phyloP scores from a whole-genome alignment of 176 grass and related monocot species.

The Avena eriantha region DNA sequence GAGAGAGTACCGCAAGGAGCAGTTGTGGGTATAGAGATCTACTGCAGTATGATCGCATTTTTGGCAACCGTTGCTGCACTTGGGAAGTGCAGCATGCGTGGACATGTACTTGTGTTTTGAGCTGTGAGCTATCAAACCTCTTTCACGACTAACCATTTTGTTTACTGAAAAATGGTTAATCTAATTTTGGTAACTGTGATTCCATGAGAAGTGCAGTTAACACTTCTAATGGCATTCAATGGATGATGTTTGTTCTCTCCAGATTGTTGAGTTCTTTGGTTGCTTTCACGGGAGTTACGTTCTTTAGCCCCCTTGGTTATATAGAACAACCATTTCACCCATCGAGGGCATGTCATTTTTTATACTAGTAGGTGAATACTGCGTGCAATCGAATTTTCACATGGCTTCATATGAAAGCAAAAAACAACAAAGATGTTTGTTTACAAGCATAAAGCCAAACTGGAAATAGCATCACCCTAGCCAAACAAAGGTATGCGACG shows the following conservation, averaged over 20 bases:
- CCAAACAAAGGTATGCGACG: too few species aligned
- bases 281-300: neutral
- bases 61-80: slow-evolving; percentile 36
- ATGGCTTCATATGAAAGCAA: too few species aligned
- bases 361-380: neutral
- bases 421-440: too few species aligned
- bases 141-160: slow-evolving; percentile 36
- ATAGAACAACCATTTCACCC: neutral
- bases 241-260: neutral
- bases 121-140: slow-evolving; percentile 23
- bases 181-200: slow-evolving; percentile 47
- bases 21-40: slow-evolving; percentile 71
- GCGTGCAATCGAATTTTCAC: neutral
- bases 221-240: slow-evolving; percentile 27
- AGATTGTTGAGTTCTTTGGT: neutral
- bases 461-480: too few species aligned
- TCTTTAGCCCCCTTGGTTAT: neutral
- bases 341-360: neutral
- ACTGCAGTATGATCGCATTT: slow-evolving; percentile 39
- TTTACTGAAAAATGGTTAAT: slow-evolving; percentile 21
- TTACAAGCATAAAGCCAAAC: too few species aligned
- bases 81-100: slow-evolving; percentile 1
- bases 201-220: slow-evolving; percentile 43
- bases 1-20: slow-evolving; percentile 78
- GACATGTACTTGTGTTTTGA: slow-evolving; percentile 36